Percentiles rank a stretch among this genome's conserved stretches.
Conservation (phyloP, 177 flowering plant species). For the Vitis hybrid region DNA sequence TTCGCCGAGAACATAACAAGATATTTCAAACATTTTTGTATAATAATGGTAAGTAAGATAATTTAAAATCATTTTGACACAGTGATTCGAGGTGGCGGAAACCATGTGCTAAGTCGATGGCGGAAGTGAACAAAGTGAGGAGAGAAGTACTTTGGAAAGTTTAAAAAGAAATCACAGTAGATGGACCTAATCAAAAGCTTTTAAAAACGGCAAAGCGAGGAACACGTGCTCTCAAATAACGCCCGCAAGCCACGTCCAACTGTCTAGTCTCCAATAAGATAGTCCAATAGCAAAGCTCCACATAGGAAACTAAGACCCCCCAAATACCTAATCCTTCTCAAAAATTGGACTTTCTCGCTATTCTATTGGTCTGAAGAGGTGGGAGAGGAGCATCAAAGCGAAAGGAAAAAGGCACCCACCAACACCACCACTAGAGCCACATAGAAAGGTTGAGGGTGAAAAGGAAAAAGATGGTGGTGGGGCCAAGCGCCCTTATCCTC, state of each 20-base stretch:
- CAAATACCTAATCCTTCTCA: background rate
- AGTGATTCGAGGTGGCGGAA: background rate
- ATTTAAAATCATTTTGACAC: too few relatives aligned
- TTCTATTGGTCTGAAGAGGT: background rate
- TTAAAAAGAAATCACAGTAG: background rate
- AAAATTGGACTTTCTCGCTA: background rate
- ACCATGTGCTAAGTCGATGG: too few relatives aligned
- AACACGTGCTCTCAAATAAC: constrained; percentile 8
- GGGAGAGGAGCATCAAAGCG: background rate
- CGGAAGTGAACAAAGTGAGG: background rate
- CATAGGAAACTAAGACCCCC: background rate
- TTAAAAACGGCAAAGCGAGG: constrained; percentile 1
- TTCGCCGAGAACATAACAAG: too few relatives aligned
- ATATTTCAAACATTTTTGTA: too few relatives aligned
- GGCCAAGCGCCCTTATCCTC: constrained; percentile 22
- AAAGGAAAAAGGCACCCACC: constrained; percentile 9
- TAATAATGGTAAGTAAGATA: too few relatives aligned
- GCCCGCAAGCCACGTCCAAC: background rate
- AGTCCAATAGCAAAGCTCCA: background rate
- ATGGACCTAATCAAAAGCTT: background rate
- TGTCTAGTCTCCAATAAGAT: background rate
- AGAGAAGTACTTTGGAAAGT: too few relatives aligned
- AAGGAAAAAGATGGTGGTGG: background rate
- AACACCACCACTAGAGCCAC: constrained; percentile 16
- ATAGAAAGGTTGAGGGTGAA: constrained; percentile 17